Evolutionary conservation across 192 early-diverging fungal genomes (phyloP), one percentile per base, ranked within the genome.

Genomic region (Coemansia guatemalensis): DNA sequence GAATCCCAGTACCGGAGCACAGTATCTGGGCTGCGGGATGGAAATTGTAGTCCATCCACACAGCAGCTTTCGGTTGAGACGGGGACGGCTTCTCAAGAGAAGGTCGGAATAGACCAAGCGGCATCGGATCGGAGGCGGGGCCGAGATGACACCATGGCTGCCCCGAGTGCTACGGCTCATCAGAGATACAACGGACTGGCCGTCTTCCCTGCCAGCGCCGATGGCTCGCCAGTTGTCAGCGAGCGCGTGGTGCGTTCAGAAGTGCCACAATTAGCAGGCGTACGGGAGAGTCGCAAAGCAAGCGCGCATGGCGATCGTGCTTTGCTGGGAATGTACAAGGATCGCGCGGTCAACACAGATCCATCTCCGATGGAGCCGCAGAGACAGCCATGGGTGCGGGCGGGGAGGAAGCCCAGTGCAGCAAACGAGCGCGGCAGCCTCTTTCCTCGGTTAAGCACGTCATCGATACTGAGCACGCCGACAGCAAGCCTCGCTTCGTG

Each of bases 381-480:
- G 22, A n/a, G 30, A 32, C 54, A 47, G 25, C 11, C 52, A 32
- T 23, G 41, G 51, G 35, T 54, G 50, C 49, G 47, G 54, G 50
- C 55, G 56, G 35, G 23, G 44, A 23, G 53, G 52, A 59, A 32
- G 26, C 56, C 53, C 26, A 44, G 64, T 20, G 18, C 23, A 17
- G 25, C 27, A 20, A 55, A 21, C 53, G 14, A 24, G 26, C 27
- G 41, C 21, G 25, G 39, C 29, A 35, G 21, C 11, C 8, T 30
- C 9, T 49, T 61, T 14, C 62, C 69, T 18, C 76, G 76, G 30
- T 54, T 64, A 4, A 74, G 77, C 51, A 74, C 68, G 27, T 70
- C 71, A 4, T 80, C 77, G 20, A 64, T 58, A 2, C 56, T 74
- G 27, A 80, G 77, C 68, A 71, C 67, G 11, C 64, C 77, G 32